Percentiles rank a stretch among this genome's conserved stretches.
phyloP scores from a whole-genome alignment of 2,329 filamentous ascomycete genomes.

The Penicillium brevicompactum region DNA sequence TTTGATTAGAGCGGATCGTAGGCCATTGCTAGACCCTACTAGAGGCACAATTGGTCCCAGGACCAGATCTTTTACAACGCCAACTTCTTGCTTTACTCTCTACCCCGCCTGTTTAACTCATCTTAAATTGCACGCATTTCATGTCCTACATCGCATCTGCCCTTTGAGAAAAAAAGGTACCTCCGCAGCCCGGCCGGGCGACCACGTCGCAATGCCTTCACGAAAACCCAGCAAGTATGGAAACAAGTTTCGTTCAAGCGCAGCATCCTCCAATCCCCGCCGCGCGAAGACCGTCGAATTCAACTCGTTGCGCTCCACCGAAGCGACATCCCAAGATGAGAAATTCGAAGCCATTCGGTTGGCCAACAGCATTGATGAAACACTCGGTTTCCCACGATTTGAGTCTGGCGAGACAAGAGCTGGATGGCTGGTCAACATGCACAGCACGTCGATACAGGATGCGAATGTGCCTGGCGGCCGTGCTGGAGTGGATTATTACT shows the following conservation, averaged over 20 bases:
- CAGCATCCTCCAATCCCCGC: conserved; percentile 50
- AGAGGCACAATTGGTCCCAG: conserved; percentile 13
- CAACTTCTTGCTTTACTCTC: background rate
- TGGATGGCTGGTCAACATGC: conserved; percentile 95
- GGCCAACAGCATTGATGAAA: conserved; percentile 88
- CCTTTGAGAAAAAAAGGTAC: conserved; percentile 19
- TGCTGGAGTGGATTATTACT: conserved; percentile 94
- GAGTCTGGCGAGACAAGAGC: conserved; percentile 82
- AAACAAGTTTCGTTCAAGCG: conserved; percentile 51
- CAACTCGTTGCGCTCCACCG: conserved; percentile 70
- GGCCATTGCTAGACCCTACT: conserved; percentile 17
- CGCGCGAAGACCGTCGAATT: conserved; percentile 78
- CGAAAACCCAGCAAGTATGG: conserved; percentile 67
- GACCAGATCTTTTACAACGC: conserved; percentile 2
- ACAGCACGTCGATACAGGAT: conserved; percentile 84
- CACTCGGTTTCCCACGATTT: conserved; percentile 89
- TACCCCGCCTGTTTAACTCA: background rate
- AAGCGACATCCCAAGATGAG: conserved; percentile 89
- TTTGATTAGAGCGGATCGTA: conserved; percentile 19
- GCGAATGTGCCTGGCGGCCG: conserved; percentile 79
- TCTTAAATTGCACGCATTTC: conserved; percentile 13
- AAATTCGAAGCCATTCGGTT: conserved; percentile 83
- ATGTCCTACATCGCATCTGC: conserved; percentile 25
- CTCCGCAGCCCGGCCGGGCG: conserved; percentile 27
- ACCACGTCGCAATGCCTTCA: conserved; percentile 47